A percentile compares a stretch with the other conserved stretches of the same genome.
Conservation (phyloP, 2,329 filamentous ascomycete genomes). For the Penicillium sp. region DNA sequence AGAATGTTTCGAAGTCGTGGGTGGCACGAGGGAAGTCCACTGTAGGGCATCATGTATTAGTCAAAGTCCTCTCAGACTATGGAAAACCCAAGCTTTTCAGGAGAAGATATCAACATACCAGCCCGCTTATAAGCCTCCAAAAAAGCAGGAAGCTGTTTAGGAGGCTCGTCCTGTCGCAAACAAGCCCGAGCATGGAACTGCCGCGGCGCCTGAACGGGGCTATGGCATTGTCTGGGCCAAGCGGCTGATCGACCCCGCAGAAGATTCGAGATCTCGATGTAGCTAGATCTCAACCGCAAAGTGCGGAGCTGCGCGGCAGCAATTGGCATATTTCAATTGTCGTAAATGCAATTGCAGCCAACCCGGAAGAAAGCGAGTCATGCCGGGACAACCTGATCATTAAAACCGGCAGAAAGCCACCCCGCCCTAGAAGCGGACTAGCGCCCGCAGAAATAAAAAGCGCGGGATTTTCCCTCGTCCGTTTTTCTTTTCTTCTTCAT, state of each 20-base stretch:
- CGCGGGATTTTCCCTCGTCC: constrained; percentile 22
- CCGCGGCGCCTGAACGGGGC: constrained; percentile 6
- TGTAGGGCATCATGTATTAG: constrained; percentile 24
- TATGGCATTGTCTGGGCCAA: constrained; percentile 6
- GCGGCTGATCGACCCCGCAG: constrained; percentile 24
- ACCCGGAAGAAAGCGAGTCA: neutral
- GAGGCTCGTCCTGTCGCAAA: constrained; percentile 20
- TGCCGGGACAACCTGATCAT: neutral
- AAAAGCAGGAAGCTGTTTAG: constrained; percentile 21
- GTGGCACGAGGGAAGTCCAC: constrained; percentile 49
- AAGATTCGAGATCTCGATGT: constrained; percentile 36
- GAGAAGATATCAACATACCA: constrained; percentile 31
- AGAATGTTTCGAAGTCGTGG: constrained; percentile 38
- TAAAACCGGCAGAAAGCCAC: constrained; percentile 10
- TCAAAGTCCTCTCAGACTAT: neutral
- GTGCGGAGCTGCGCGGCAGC: constrained; percentile 4
- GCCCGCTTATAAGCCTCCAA: constrained; percentile 48
- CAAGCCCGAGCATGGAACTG: constrained; percentile 23
- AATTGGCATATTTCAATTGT: constrained; percentile 7
- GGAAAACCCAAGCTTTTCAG: too few species aligned
- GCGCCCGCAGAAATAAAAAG: constrained; percentile 25
- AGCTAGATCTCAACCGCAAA: constrained; percentile 2
- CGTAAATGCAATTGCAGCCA: neutral
- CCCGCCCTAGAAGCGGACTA: constrained; percentile 25
- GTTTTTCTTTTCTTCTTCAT: constrained; percentile 65